phyloP scores from a whole-genome alignment of 768 basidiomycete species.

The Rubroboletus pulcherrimus region DNA sequence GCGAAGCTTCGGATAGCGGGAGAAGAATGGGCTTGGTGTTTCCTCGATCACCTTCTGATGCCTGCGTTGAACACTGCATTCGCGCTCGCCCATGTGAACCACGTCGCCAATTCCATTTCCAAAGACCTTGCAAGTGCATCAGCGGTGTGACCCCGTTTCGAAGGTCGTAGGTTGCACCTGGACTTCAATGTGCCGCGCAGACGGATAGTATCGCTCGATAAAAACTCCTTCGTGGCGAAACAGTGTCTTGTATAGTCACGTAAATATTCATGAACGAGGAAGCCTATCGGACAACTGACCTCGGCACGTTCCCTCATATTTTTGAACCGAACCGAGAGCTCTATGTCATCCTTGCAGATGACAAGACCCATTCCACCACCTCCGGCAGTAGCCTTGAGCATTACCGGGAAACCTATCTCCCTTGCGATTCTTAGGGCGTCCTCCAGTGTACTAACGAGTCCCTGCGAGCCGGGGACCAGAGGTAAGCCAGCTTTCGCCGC shows the following conservation, averaged over 20 bases:
- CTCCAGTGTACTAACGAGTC: slow-evolving; percentile 39
- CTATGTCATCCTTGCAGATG: slow-evolving; percentile 43
- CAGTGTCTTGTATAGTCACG: slow-evolving; percentile 31
- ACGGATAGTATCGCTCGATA: slow-evolving; percentile 54
- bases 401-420: slow-evolving; percentile 54
- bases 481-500: slow-evolving; percentile 47
- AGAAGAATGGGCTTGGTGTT: slow-evolving; percentile 57
- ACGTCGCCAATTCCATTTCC: slow-evolving; percentile 59
- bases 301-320: slow-evolving; percentile 40
- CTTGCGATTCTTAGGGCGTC: slow-evolving; percentile 41
- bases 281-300: slow-evolving; percentile 31
- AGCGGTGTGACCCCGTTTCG: not conserved
- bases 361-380: slow-evolving; percentile 69
- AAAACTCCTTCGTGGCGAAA: slow-evolving; percentile 54
- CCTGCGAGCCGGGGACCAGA: slow-evolving; percentile 55
- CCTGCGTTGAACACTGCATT: slow-evolving; percentile 65
- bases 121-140: slow-evolving; percentile 45
- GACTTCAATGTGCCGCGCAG: slow-evolving; percentile 62
- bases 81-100: slow-evolving; percentile 65
- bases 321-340: slow-evolving; percentile 36
- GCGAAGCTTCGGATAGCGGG: slow-evolving; percentile 40
- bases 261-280: not conserved
- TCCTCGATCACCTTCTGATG: slow-evolving; percentile 77
- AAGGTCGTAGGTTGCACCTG: slow-evolving; percentile 38
- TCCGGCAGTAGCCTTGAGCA: slow-evolving; percentile 65